phyloP scores from a whole-genome alignment of 306 rosid species.

The Neltuma alba region DNA sequence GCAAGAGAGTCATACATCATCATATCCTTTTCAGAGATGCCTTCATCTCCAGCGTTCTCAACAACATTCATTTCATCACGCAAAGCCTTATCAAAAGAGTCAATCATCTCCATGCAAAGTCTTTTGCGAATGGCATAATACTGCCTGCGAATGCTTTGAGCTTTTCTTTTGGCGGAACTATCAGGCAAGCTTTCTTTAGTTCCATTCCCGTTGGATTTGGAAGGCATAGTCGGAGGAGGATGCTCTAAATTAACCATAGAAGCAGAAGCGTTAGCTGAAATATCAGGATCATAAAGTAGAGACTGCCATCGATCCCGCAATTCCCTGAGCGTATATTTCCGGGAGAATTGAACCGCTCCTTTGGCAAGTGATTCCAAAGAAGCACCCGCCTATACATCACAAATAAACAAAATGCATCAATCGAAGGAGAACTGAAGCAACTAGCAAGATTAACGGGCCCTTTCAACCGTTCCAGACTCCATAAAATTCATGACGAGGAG shows the following conservation, averaged over 20 bases:
- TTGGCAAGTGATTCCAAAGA: constrained; percentile 85
- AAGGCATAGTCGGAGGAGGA: constrained; percentile 20
- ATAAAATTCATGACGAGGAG: neutral
- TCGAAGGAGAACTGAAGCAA: neutral
- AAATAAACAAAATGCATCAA: constrained; percentile 4
- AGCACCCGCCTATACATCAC: constrained; percentile 62
- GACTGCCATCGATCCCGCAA: constrained; percentile 72
- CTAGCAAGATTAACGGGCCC: neutral
- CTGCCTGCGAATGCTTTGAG: constrained; percentile 48
- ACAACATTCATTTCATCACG: constrained; percentile 20
- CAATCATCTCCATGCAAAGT: constrained; percentile 30
- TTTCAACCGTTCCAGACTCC: neutral
- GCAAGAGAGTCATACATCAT: constrained; percentile 28
- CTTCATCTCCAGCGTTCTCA: constrained; percentile 10
- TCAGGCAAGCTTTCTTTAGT: constrained; percentile 19
- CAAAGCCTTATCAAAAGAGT: constrained; percentile 34
- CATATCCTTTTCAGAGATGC: constrained; percentile 19
- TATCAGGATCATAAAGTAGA: constrained; percentile 61
- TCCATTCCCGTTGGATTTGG: constrained; percentile 36
- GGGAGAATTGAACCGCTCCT: constrained; percentile 85
- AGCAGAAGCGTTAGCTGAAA: constrained; percentile 54
- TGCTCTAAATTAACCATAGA: constrained; percentile 63
- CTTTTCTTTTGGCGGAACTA: constrained; percentile 43
- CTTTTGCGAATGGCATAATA: constrained; percentile 56
- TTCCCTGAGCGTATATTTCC: constrained; percentile 56